phyloP scores from a whole-genome alignment of 2,329 filamentous ascomycete species.

The Capronia coronata region DNA sequence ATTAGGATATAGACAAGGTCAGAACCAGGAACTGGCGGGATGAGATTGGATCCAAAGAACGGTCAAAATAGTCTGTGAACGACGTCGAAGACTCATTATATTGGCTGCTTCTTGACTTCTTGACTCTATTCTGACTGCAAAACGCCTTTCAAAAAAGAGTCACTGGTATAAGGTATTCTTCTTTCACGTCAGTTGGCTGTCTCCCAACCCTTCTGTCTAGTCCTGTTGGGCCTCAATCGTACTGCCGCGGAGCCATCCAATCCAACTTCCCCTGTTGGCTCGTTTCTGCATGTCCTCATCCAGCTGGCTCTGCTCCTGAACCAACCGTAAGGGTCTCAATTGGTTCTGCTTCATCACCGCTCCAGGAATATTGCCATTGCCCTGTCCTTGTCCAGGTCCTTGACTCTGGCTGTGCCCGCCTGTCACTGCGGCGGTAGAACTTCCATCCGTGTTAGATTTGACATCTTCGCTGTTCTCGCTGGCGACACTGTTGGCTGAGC shows the following conservation, averaged over 20 bases:
- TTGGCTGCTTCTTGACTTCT: too few species aligned
- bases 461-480: conserved; percentile 45
- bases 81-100: too few species aligned
- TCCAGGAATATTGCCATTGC: conserved; percentile 61
- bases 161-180: too few species aligned
- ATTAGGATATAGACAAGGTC: too few species aligned
- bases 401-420: conserved; percentile 28
- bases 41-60: too few species aligned
- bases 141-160: too few species aligned
- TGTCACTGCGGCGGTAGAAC: conserved; percentile 36
- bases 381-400: conserved; percentile 57
- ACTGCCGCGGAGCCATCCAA: conserved; percentile 37
- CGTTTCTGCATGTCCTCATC: conserved; percentile 42
- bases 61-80: too few species aligned
- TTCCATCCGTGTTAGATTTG: conserved; percentile 42
- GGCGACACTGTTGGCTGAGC: conserved; percentile 53
- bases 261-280: conserved; percentile 43
- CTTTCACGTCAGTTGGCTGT: too few species aligned
- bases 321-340: conserved; percentile 75
- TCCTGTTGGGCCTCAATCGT: conserved; percentile 21
- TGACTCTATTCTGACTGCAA: too few species aligned
- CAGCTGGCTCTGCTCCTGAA: conserved; percentile 63
- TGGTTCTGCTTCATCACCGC: conserved; percentile 62
- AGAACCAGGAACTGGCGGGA: too few species aligned
- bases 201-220: not conserved